Conservation (phyloP, 2,329 filamentous ascomycete genomes). For the Fusarium pseudocircinatum region DNA sequence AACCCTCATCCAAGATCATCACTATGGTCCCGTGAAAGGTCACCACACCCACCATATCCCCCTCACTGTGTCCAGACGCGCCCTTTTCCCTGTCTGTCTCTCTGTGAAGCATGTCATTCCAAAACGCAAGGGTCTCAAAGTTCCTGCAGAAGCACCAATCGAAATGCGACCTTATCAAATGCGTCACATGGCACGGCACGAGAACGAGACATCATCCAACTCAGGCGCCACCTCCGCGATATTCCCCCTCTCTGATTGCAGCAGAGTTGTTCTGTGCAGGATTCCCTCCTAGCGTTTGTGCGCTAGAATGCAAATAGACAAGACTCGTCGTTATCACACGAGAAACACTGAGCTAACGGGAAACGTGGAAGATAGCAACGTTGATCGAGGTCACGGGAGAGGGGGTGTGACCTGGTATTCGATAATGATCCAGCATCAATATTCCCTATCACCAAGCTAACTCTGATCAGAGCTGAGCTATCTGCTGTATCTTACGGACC, state of each 20-base stretch:
- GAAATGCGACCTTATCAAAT: conserved; percentile 11
- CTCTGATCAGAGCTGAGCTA: background rate
- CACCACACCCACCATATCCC: conserved; percentile 25
- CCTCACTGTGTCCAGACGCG: conserved; percentile 15
- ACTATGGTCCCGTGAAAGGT: conserved; percentile 33
- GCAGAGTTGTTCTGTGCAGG: conserved; percentile 26
- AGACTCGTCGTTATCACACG: conserved; percentile 10
- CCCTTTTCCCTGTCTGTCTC: conserved; percentile 9
- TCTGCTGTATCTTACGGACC: background rate
- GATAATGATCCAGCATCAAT: background rate
- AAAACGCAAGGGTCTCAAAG: conserved; percentile 28
- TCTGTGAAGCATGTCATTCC: conserved; percentile 25
- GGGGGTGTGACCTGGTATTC: conserved; percentile 26
- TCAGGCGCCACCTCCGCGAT: conserved; percentile 36
- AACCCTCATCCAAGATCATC: conserved; percentile 22
- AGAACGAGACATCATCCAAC: conserved; percentile 23
- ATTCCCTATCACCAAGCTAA: conserved; percentile 14
- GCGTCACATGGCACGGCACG: conserved; percentile 30
- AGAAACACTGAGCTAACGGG: conserved; percentile 9
- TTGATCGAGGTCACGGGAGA: conserved; percentile 25
- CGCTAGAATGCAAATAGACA: conserved; percentile 20
- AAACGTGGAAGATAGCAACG: conserved; percentile 6
- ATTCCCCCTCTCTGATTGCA: background rate
- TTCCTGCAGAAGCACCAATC: conserved; percentile 33
- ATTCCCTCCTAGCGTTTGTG: conserved; percentile 9